phyloP scores from a whole-genome alignment of 2,329 filamentous ascomycete species.

The Diaporthe ampelina region DNA sequence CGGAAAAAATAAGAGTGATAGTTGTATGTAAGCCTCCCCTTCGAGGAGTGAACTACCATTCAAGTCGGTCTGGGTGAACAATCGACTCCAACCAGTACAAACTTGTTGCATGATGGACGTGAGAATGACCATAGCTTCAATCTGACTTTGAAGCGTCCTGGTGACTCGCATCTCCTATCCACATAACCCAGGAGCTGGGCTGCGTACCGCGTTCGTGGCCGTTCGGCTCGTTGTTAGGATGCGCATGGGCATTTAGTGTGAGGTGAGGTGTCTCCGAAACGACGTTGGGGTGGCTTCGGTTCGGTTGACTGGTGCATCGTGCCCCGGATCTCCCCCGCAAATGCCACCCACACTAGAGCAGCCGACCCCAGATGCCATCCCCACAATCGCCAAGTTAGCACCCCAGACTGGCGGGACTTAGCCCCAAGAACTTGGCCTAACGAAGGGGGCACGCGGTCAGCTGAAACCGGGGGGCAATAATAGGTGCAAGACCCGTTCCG shows the following conservation, averaged over 20 bases:
- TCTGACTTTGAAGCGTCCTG: background rate
- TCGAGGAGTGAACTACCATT: background rate
- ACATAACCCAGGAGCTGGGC: background rate
- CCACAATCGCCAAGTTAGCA: background rate
- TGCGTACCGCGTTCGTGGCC: background rate
- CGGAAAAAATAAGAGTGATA: background rate
- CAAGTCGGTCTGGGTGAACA: background rate
- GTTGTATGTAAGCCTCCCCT: too few relatives aligned
- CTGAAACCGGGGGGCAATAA: constrained; percentile 9
- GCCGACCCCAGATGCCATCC: constrained; percentile 16
- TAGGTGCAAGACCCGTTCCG: constrained; percentile 15
- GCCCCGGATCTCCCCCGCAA: constrained; percentile 22
- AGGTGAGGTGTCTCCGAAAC: background rate
- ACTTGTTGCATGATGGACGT: too few relatives aligned
- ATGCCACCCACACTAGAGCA: background rate
- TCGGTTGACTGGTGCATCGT: background rate
- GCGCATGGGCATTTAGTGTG: background rate
- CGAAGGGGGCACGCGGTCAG: background rate
- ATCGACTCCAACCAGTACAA: background rate
- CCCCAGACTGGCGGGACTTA: constrained; percentile 24
- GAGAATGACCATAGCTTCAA: background rate
- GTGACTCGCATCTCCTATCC: background rate
- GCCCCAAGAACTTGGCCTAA: background rate
- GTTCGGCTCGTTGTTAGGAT: background rate
- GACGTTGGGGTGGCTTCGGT: constrained; percentile 1